phyloP scores from a whole-genome alignment of 371 early-diverging fungal genomes.

The Lichtheimia corymbifera region DNA sequence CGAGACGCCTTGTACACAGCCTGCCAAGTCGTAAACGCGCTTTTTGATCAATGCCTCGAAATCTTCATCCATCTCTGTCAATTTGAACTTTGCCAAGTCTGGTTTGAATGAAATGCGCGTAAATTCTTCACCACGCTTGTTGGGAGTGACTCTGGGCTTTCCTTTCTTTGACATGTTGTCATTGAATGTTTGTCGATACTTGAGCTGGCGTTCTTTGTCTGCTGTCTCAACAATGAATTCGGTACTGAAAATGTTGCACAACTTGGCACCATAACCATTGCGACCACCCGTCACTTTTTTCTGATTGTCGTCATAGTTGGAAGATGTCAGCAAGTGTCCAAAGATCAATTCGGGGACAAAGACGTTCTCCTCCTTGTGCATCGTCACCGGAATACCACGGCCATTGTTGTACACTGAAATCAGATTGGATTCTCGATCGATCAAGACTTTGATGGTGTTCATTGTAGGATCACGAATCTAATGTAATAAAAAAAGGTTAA shows the following conservation, averaged over 20 bases:
- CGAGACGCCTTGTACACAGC: conserved; percentile 85
- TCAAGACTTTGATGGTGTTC: conserved; percentile 91
- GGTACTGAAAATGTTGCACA: conserved; percentile 98
- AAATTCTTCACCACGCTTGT: conserved; percentile 70
- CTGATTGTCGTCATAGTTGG: conserved; percentile 98
- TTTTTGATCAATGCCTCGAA: conserved; percentile 90
- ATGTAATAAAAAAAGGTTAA: neutral
- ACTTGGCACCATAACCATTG: conserved; percentile 99
- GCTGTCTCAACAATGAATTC: conserved; percentile 98
- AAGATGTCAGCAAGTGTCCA: conserved; percentile 98
- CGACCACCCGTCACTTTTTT: conserved; percentile 99
- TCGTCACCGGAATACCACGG: conserved; percentile 96
- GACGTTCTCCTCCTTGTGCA: conserved; percentile 92
- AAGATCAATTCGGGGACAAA: conserved; percentile 99
- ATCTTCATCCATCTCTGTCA: conserved; percentile 90
- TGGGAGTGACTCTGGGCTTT: conserved; percentile 73
- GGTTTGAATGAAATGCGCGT: conserved; percentile 97
- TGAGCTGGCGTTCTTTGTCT: conserved; percentile 72
- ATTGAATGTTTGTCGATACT: conserved; percentile 85
- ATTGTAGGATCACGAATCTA: conserved; percentile 93
- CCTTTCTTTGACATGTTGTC: conserved; percentile 87
- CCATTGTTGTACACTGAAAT: conserved; percentile 98
- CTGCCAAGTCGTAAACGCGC: conserved; percentile 98
- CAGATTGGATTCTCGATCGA: conserved; percentile 77
- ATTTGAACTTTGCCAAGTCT: conserved; percentile 92